phyloP scores from a whole-genome alignment of 768 basidiomycete species.

The Podaxis mareebaensis region DNA sequence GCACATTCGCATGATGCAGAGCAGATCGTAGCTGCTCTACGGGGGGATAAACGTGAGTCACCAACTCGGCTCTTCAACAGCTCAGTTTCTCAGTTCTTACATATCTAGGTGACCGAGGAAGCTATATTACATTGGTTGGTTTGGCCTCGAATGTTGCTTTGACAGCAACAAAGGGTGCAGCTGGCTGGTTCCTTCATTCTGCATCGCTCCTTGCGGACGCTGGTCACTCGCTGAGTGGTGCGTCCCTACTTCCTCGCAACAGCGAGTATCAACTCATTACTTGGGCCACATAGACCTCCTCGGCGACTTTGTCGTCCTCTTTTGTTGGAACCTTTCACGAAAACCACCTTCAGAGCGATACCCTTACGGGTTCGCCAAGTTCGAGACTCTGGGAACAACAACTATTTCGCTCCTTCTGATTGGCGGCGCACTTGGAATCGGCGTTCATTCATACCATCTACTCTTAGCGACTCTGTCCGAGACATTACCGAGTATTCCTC shows the following conservation, averaged over 20 bases:
- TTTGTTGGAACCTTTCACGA: constrained; percentile 84
- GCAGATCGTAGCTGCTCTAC: constrained; percentile 65
- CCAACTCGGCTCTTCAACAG: not conserved
- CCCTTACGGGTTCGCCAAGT: constrained; percentile 91
- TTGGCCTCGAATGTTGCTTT: constrained; percentile 80
- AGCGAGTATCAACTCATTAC: constrained; percentile 2
- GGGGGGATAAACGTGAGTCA: constrained; percentile 56
- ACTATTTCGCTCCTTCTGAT: constrained; percentile 86
- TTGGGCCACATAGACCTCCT: constrained; percentile 59
- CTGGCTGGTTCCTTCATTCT: constrained; percentile 89
- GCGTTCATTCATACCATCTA: constrained; percentile 87
- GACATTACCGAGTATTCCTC: constrained; percentile 60
- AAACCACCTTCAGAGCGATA: constrained; percentile 77
- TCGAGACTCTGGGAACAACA: constrained; percentile 93
- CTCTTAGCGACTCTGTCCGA: constrained; percentile 73
- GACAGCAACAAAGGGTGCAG: constrained; percentile 81
- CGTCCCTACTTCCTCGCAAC: constrained; percentile 27
- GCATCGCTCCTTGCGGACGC: constrained; percentile 92
- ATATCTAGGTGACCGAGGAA: constrained; percentile 71
- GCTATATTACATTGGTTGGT: constrained; percentile 82
- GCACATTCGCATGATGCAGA: constrained; percentile 60
- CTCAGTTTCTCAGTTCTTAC: not conserved
- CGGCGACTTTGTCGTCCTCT: constrained; percentile 89
- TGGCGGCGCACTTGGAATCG: constrained; percentile 81
- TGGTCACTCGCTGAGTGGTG: constrained; percentile 87